Evolutionary conservation across 345 rosid genomes (phyloP).

Genomic region (Theobroma cacao): DNA sequence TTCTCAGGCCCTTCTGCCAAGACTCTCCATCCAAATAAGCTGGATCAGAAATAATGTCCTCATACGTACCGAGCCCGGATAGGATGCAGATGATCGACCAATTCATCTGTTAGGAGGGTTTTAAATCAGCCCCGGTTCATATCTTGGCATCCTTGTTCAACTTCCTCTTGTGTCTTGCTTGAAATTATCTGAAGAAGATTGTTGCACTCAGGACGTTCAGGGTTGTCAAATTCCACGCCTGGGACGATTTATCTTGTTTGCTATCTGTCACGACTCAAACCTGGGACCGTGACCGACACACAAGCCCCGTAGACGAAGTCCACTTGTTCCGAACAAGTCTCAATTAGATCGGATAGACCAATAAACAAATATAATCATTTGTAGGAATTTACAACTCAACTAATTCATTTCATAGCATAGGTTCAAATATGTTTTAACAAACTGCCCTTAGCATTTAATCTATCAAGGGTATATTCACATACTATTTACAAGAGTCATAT

Average conservation of each 20-base stretch:
- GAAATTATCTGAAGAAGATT: constrained; percentile 92
- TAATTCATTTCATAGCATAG: too few relatives aligned
- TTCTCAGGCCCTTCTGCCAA: constrained; percentile 58
- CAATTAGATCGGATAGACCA: too few relatives aligned
- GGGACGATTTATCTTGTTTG: constrained; percentile 87
- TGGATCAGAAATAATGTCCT: constrained; percentile 64
- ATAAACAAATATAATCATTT: too few relatives aligned
- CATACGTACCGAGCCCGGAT: constrained; percentile 84
- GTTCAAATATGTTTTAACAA: too few relatives aligned
- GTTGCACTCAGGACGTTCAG: constrained; percentile 94
- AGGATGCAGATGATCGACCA: constrained; percentile 83
- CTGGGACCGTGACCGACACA: too few relatives aligned
- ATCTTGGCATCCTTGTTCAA: constrained; percentile 61
- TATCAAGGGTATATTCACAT: too few relatives aligned
- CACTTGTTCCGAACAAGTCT: too few relatives aligned
- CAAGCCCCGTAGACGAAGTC: too few relatives aligned
- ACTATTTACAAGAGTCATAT: too few relatives aligned
- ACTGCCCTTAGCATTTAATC: too few relatives aligned
- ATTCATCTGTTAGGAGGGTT: constrained; percentile 64
- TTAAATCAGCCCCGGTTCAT: constrained; percentile 90
- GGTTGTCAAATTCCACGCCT: constrained; percentile 85
- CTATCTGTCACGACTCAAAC: too few relatives aligned
- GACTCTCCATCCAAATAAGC: constrained; percentile 54
- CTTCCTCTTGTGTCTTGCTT: constrained; percentile 90
- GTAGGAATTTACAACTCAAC: too few relatives aligned